phyloP scores from a whole-genome alignment of 768 basidiomycete species.

The Boletus sp. region DNA sequence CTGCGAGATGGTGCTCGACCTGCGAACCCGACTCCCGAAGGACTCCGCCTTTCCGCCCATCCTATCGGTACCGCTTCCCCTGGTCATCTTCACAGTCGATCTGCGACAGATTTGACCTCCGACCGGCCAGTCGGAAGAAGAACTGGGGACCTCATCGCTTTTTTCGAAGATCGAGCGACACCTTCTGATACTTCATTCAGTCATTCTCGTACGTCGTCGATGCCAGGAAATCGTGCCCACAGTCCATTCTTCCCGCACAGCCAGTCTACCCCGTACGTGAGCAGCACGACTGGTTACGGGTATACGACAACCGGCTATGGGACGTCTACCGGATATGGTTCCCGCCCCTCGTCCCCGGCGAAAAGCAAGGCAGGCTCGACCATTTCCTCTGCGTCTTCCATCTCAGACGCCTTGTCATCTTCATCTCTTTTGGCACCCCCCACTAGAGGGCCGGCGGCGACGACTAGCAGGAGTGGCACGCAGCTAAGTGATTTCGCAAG shows the following conservation, averaged over 20 bases:
- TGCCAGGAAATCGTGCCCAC: constrained; percentile 37
- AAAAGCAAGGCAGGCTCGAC: constrained; percentile 40
- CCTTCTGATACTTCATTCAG: constrained; percentile 35
- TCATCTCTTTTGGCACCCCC: constrained; percentile 51
- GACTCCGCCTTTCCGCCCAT: constrained; percentile 44
- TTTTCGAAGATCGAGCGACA: constrained; percentile 58
- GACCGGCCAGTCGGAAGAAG: constrained; percentile 49
- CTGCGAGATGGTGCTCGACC: constrained; percentile 35
- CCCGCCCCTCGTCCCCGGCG: constrained; percentile 47
- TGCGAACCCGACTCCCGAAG: constrained; percentile 43
- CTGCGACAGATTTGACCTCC: constrained; percentile 54
- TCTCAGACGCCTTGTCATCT: constrained; percentile 26
- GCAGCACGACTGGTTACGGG: constrained; percentile 34
- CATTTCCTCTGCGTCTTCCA: constrained; percentile 24
- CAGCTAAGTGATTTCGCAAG: constrained; percentile 37
- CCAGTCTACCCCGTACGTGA: constrained; percentile 41
- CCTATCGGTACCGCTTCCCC: constrained; percentile 38
- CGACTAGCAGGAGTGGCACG: constrained; percentile 25
- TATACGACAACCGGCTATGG: constrained; percentile 34
- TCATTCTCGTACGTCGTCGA: constrained; percentile 56
- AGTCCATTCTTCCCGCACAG: constrained; percentile 31
- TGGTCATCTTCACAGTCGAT: constrained; percentile 45
- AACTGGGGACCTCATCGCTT: constrained; percentile 68
- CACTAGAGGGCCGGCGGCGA: constrained; percentile 31
- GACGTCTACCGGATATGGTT: constrained; percentile 31